Base-by-base conservation (phyloP, 2,329 filamentous ascomycete genomes). In the Anthostomella pinea region DNA sequence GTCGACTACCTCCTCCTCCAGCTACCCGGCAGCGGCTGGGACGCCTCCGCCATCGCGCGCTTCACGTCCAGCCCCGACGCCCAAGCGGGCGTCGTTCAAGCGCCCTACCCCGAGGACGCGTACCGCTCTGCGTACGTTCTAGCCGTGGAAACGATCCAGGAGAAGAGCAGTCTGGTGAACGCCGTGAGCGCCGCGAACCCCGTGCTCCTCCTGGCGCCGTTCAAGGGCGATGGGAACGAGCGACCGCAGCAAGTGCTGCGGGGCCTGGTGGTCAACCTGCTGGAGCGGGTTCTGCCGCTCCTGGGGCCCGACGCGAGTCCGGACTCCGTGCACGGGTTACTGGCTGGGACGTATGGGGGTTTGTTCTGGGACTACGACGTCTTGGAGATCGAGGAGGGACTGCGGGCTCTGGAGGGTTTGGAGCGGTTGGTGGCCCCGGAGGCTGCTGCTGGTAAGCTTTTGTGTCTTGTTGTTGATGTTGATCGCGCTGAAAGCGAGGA, bases 381-480 rank as follows among this genome's bases (percentile, higher is more conserved):
- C 13, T n/a, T n/a, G n/a, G 15, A 25, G 8, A 15, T 14, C 5
- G 25, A 29, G 18, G 26, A 29, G 7, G 15, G 21, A 10, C 13
- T 35, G 3, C 6, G 21, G 5, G 14, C 19, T 3, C 25, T 35
- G 10, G 24, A 28, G 17, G 9, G 4, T 9, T 8, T 29, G 8
- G 3, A 11, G 22, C n/a, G 13, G 9, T 11, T 19, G 10, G 6
- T 3, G 11, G 24, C 14, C 14, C 21, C 28, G 7, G 2, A 4
- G 11, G 6, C 11, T 2, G 13, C 8, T 5, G 22, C 21, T 16
- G 4, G 14, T 4, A 25, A 30, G 15, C 18, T 19, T 11, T 16
- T 37, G 15, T 31, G 27, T 22, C 17, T 37, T 5, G 25, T 37
- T n/a, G 22, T 22, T 9, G 21, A 37, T 8, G 17, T 37, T 9